Evolutionary conservation across 768 basidiomycete genomes (phyloP), one percentile per base, ranked within the genome.

Genomic region (Glaciozyma antarctica): DNA sequence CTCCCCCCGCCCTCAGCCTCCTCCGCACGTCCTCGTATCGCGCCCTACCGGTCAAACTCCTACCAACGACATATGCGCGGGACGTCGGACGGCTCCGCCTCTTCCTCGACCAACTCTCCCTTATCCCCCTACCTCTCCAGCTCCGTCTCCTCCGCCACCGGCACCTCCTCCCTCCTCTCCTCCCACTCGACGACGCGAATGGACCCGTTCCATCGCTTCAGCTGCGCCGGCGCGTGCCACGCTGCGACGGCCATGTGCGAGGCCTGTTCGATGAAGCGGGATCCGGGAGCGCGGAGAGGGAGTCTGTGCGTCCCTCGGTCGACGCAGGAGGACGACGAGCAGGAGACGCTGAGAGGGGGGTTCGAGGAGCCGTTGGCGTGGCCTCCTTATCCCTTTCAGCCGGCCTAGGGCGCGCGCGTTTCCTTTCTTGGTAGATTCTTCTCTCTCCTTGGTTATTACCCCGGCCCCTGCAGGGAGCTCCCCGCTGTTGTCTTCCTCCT

Each of bases 341-440:
- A 64, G 34, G 68, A 65, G 24, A 44, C 60, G 22, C 61, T 65
- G 10, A 56, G 59, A 6, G 63, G 64, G 24, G 67, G 61, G 58
- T 56, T 65, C 21, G 61, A 66, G 8, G 24, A 49, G 12, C 21
- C 49, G 24, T 62, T 58, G 56, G 60, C 52, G 32, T 69, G 68
- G 68, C 68, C 68, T 17, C 68, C 68, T 5, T 65, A 69, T 28
- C 68, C 68, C 2, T 69, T 69, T 26, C 38, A 41, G 38, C 38
- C 38, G 38, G 38, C 38, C 13, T 41, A 15, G 13, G 13, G 7
- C 38, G 38, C 32, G n/a, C n/a, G 5, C 34, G 34, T 5, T 2
- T 15, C 13, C 38, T 41, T 41, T 41, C 38, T 41, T 15, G 32
- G 38, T 41, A 41, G 38, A 32, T 9, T 41, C 13, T 10, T 41